These are phyloP conservation scores for Ananas comosus DNA, from an alignment of 176 grass and related monocot genomes.

Conservation along the genomic window DNA sequence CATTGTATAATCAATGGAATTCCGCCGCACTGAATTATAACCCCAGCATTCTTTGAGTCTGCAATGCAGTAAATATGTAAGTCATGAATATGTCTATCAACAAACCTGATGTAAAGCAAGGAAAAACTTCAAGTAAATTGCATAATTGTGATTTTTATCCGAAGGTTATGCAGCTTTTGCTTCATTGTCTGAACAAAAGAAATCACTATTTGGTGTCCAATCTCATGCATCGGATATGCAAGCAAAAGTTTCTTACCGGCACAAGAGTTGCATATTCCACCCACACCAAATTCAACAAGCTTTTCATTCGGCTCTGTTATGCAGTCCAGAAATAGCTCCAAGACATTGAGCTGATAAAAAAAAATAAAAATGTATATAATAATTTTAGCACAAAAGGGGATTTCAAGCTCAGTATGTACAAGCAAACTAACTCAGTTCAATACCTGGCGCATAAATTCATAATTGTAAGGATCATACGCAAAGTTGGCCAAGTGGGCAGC, in stretches of 20 bases:
- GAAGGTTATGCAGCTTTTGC: too few relatives aligned
- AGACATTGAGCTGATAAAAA: constrained; percentile 66
- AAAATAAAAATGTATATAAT: constrained; percentile 1
- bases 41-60: constrained; percentile 77
- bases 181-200: too few relatives aligned
- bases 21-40: constrained; percentile 58
- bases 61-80: constrained; percentile 13
- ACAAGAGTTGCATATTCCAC: constrained; percentile 79
- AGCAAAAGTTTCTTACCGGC: constrained; percentile 33
- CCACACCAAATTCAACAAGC: constrained; percentile 67
- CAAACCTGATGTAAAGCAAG: too few relatives aligned
- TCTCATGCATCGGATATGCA: too few relatives aligned
- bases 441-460: constrained; percentile 66
- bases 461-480: constrained; percentile 88
- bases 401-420: background rate
- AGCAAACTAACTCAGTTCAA: constrained; percentile 1
- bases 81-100: background rate
- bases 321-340: constrained; percentile 89
- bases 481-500: constrained; percentile 77
- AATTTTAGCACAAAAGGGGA: background rate
- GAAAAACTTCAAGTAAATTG: too few relatives aligned
- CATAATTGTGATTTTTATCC: too few relatives aligned
- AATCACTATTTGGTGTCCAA: too few relatives aligned
- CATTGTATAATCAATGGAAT: constrained; percentile 81
- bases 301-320: constrained; percentile 92